phyloP scores from a whole-genome alignment of 2,329 filamentous ascomycete species.

The Bipolaris zeicola region DNA sequence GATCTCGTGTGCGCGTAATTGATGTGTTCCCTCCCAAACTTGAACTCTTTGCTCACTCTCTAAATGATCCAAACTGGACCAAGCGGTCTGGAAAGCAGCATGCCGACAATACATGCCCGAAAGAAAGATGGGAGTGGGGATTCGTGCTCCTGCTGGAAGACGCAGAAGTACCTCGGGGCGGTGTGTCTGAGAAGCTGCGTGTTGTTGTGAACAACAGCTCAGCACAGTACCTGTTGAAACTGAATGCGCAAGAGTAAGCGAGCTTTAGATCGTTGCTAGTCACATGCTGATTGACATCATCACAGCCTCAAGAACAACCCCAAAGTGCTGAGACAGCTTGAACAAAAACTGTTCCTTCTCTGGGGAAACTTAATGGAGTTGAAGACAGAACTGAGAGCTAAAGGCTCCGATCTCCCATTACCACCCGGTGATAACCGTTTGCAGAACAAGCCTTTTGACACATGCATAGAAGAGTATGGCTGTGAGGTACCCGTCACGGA shows the following conservation, averaged over 20 bases:
- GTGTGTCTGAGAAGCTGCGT: conserved; percentile 58
- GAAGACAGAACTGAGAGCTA: conserved; percentile 67
- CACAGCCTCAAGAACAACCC: conserved; percentile 62
- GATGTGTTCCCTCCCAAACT: conserved; percentile 77
- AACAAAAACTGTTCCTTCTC: conserved; percentile 74
- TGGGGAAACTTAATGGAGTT: conserved; percentile 75
- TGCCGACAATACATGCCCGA: conserved; percentile 39
- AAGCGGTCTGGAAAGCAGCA: conserved; percentile 47
- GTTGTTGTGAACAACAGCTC: conserved; percentile 65
- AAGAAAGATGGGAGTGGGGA: conserved; percentile 77
- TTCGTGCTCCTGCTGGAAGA: conserved; percentile 83
- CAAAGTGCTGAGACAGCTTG: conserved; percentile 58
- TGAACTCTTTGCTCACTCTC: conserved; percentile 68
- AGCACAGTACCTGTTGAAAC: conserved; percentile 62
- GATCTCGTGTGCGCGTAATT: conserved; percentile 73
- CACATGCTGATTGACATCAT: conserved; percentile 11
- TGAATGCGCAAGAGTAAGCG: conserved; percentile 61
- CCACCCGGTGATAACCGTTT: conserved; percentile 32
- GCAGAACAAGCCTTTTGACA: conserved; percentile 53
- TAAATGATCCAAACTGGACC: conserved; percentile 46
- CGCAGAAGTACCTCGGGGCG: conserved; percentile 49
- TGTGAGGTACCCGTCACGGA: conserved; percentile 21
- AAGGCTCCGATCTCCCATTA: conserved; percentile 30
- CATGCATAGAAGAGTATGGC: conserved; percentile 35
- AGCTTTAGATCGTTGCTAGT: background rate